phyloP scores from a whole-genome alignment of 2,329 filamentous ascomycete genomes.

The Ascochyta lentis region DNA sequence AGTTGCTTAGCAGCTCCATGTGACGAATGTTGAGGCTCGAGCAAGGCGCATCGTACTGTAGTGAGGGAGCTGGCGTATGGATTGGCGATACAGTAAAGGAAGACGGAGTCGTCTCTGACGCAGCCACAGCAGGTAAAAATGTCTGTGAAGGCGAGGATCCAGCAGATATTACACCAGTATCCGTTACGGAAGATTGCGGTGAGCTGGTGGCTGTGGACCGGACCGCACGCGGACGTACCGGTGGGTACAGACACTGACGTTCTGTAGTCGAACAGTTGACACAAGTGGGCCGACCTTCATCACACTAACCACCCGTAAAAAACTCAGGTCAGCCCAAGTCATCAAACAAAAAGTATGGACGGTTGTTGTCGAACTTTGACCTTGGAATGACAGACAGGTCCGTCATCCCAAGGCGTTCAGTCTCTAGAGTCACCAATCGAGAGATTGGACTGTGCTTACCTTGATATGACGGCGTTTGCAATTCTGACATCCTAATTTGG shows the following conservation, averaged over 20 bases:
- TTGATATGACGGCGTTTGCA: slow-evolving; percentile 35
- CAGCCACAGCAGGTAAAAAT: background rate
- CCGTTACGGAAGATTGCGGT: background rate
- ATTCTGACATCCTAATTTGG: slow-evolving; percentile 25
- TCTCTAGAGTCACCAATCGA: background rate
- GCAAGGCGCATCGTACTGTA: slow-evolving; percentile 1
- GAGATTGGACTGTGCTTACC: slow-evolving; percentile 4
- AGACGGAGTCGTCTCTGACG: slow-evolving; percentile 1
- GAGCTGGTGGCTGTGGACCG: slow-evolving; percentile 2
- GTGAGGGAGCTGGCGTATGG: slow-evolving; percentile 6
- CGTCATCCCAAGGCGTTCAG: too few relatives aligned
- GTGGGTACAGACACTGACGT: slow-evolving; percentile 24
- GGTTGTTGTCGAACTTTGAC: too few relatives aligned
- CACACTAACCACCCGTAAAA: slow-evolving; percentile 17
- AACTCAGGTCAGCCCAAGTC: too few relatives aligned
- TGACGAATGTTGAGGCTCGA: slow-evolving; percentile 25
- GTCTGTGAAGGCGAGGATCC: background rate
- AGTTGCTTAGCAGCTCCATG: slow-evolving; percentile 28
- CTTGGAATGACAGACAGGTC: too few relatives aligned
- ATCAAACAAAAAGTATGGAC: too few relatives aligned
- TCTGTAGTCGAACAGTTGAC: slow-evolving; percentile 21
- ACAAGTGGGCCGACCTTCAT: slow-evolving; percentile 28
- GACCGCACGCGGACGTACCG: slow-evolving; percentile 4
- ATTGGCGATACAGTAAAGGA: slow-evolving; percentile 2
- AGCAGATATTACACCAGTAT: background rate